Percentiles rank a stretch among this genome's conserved stretches.
Conservation (phyloP, 805 yeast species). For the Myxozyma udenii region DNA sequence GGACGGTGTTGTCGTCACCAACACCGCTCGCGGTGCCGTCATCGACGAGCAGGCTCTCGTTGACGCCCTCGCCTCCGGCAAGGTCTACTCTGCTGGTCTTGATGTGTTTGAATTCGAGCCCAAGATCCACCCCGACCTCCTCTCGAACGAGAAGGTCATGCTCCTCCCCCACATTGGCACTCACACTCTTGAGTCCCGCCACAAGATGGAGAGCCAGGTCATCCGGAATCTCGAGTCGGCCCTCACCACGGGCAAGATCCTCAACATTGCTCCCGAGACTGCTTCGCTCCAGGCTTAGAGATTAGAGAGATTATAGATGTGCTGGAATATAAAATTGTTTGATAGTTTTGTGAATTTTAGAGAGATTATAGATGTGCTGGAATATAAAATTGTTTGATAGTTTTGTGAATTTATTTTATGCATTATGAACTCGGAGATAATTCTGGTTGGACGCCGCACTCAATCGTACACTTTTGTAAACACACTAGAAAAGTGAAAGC, state of each 20-base stretch:
- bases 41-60: constrained; percentile 57
- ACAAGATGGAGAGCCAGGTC: constrained; percentile 75
- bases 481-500: too few species aligned
- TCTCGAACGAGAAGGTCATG: constrained; percentile 50
- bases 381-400: neutral
- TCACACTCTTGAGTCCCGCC: constrained; percentile 66
- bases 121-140: constrained; percentile 52
- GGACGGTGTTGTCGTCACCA: constrained; percentile 70
- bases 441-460: too few species aligned
- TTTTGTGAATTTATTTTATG: too few species aligned
- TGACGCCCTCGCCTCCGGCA: constrained; percentile 51
- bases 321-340: neutral
- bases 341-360: too few species aligned
- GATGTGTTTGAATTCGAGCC: constrained; percentile 71
- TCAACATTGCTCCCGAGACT: constrained; percentile 20
- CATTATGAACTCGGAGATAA: too few species aligned
- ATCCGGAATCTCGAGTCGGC: constrained; percentile 62
- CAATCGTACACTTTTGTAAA: too few species aligned
- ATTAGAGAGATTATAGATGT: neutral
- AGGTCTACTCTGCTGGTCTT: constrained; percentile 56
- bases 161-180: constrained; percentile 91
- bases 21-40: constrained; percentile 87
- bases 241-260: constrained; percentile 63
- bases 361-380: neutral
- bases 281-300: constrained; percentile 6